These are phyloP conservation scores for Alliaria petiolata DNA, from an alignment of 345 rosid genomes.

Conservation along the genomic window DNA sequence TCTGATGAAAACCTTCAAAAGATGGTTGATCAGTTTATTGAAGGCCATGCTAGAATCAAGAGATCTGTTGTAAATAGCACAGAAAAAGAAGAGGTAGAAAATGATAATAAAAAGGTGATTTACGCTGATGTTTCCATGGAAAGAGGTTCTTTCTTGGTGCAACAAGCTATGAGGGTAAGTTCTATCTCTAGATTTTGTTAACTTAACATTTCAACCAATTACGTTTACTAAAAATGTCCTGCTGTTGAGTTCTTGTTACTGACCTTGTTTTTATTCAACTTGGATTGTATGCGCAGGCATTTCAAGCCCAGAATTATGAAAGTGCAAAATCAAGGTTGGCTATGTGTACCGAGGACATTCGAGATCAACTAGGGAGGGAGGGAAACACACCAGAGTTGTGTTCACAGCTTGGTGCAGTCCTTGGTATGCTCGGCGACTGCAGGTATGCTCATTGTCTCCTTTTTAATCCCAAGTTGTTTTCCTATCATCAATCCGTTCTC, in stretches of 20 bases:
- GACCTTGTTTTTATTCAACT: background rate
- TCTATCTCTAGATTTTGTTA: background rate
- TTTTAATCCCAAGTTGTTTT: background rate
- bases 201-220: background rate
- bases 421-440: conserved; percentile 99
- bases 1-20: conserved; percentile 69
- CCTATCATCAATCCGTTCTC: background rate
- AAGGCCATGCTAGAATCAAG: conserved; percentile 96
- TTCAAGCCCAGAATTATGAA: conserved; percentile 76
- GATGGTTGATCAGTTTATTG: conserved; percentile 79
- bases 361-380: conserved; percentile 58
- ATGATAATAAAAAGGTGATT: conserved; percentile 52
- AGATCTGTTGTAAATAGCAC: conserved; percentile 47
- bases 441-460: conserved; percentile 47
- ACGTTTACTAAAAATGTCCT: background rate
- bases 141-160: conserved; percentile 95
- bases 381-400: conserved; percentile 85
- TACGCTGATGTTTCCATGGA: conserved; percentile 95
- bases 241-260: background rate
- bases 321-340: conserved; percentile 88
- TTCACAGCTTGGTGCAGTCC: conserved; percentile 98
- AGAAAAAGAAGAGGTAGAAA: conserved; percentile 45
- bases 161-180: conserved; percentile 98
- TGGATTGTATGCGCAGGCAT: conserved; percentile 50
- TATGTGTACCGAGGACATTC: conserved; percentile 80